Evolutionary conservation across 2,329 filamentous ascomycete species (phyloP), one percentile per base, ranked within the genome.

Genomic region (Colletotrichum noveboracense): DNA sequence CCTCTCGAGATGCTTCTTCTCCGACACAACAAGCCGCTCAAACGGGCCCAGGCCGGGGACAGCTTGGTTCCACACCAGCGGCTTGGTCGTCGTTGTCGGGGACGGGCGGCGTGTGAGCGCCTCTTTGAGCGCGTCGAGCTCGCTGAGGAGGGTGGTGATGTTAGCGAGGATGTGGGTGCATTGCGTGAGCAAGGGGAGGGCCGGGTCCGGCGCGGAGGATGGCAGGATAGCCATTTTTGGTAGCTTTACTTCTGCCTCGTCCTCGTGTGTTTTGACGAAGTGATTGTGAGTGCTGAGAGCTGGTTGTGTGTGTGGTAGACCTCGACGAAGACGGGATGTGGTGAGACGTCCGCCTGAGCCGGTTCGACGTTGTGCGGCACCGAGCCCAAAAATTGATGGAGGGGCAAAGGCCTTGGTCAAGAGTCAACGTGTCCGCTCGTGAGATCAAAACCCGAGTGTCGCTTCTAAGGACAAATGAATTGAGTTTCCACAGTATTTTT

Each of bases 51-150:
- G 60, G 2, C 76, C 76, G 3, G 76, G 71, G 8, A 77, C 70
- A 3, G 76, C 76, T 6, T 77, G 76, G 71, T 77, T 77, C 76
- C 76, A 77, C 7, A 68, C 60, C 6, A 77, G 38, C 12, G 71
- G 67, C 21, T 77, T 77, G 38, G 65, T 36, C 12, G 71, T 75
- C 12, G 75, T 36, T 5, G 71, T 75, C 12, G 75, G 56, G 8
- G 65, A 48, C 5, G 76, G 76, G 21, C 75, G 76, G 12, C 43
- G 34, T 8, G 72, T 68, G 7, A 77, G 64, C 16, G 75, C 75
- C 3, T 56, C 58, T 6, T 77, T 77, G 52, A 77, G 76, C 75
- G 70, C 65, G 13, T 77, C 67, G 1, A 77, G 70, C 21, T 77
- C 76, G 14, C 34, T n/a, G 24, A 77, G 67, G 30, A 77, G 52